A percentile compares a stretch with the other conserved stretches of the same genome.
Conservation (phyloP, 2,329 filamentous ascomycete genomes). For the Sphaerulina vaccinii region DNA sequence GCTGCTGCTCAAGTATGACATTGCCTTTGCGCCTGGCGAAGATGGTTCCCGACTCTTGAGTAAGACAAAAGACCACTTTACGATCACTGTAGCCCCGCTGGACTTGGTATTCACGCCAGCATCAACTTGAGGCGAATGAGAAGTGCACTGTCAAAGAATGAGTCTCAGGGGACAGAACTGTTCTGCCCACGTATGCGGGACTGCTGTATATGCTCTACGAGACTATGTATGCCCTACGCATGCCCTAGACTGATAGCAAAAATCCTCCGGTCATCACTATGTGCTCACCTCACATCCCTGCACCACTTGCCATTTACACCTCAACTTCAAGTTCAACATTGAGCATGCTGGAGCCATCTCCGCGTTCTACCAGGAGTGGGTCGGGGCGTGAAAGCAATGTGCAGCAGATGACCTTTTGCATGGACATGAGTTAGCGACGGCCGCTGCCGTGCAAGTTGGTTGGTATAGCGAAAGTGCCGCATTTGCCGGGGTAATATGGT, state of each 20-base stretch:
- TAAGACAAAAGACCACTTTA: conserved; percentile 41
- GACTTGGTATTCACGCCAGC: conserved; percentile 23
- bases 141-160: neutral
- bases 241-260: too few relatives aligned
- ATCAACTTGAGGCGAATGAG: conserved; percentile 2
- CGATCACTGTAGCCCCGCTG: conserved; percentile 29
- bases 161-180: neutral
- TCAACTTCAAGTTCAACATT: too few relatives aligned
- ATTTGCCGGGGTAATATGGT: conserved; percentile 1
- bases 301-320: too few relatives aligned
- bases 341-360: too few relatives aligned
- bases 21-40: conserved; percentile 40
- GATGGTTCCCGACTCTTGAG: conserved; percentile 35
- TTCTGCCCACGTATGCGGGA: neutral
- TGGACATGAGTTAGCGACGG: conserved; percentile 4
- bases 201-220: neutral
- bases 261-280: too few relatives aligned
- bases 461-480: neutral
- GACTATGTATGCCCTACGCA: too few relatives aligned
- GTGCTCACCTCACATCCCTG: too few relatives aligned
- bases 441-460: conserved; percentile 4
- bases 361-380: too few relatives aligned
- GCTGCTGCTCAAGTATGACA: conserved; percentile 40
- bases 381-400: neutral
- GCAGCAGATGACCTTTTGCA: conserved; percentile 2